Conservation (phyloP, 164 flowering plant species). For the Akebia trifoliata region DNA sequence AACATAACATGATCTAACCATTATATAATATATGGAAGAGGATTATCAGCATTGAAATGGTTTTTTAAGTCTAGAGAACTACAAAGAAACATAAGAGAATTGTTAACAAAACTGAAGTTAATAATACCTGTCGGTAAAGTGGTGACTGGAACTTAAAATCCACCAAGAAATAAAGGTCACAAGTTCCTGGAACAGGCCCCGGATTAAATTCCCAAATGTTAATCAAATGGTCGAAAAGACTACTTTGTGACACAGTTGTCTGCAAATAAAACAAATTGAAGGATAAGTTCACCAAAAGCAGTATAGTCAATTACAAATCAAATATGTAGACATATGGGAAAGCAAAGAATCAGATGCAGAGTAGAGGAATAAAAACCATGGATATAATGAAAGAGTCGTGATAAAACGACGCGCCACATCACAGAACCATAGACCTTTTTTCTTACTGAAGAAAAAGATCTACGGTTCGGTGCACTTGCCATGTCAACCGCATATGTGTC, state of each 20-base stretch:
- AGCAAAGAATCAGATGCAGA: too few species aligned
- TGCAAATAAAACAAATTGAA: slow-evolving; percentile 22
- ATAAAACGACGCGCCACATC: too few species aligned
- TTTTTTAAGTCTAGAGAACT: not conserved
- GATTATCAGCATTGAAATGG: too few species aligned
- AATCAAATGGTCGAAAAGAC: slow-evolving; percentile 85
- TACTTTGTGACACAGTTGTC: slow-evolving; percentile 72
- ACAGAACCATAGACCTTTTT: too few species aligned
- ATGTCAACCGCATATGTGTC: too few species aligned
- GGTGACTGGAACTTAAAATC: slow-evolving; percentile 94
- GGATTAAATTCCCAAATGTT: slow-evolving; percentile 91
- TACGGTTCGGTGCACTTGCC: too few species aligned
- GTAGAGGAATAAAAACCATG: too few species aligned
- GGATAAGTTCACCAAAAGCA: not conserved
- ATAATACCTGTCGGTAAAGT: slow-evolving; percentile 77
- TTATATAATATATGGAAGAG: too few species aligned
- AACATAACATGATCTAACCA: not conserved
- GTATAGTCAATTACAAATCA: too few species aligned
- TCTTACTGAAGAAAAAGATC: too few species aligned
- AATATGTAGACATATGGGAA: too few species aligned
- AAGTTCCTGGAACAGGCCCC: slow-evolving; percentile 83
- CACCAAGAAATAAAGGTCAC: slow-evolving; percentile 73
- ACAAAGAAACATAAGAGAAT: not conserved
- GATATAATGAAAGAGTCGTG: too few species aligned
- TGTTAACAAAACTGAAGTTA: not conserved